Conservation (phyloP, 192 early-diverging fungal genomes). For the Linnemannia exigua region DNA sequence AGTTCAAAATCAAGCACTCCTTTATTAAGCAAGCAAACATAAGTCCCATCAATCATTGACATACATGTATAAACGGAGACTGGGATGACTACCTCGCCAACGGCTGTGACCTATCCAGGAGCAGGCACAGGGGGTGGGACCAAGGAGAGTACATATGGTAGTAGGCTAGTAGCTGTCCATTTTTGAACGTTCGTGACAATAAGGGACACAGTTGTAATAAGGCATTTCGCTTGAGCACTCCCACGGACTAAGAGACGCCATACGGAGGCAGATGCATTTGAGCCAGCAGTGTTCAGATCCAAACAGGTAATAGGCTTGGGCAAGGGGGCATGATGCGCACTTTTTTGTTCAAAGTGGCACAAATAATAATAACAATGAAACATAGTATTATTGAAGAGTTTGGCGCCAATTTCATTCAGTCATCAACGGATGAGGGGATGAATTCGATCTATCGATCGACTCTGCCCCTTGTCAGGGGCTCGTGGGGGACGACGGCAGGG, state of each 20-base stretch:
- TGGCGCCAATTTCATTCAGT: not conserved
- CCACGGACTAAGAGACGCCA: not conserved
- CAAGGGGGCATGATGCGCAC: not conserved
- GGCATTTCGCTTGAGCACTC: not conserved
- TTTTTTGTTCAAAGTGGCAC: not conserved
- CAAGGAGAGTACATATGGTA: not conserved
- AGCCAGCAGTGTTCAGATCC: not conserved
- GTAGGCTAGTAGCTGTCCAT: too few relatives aligned
- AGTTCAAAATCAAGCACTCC: not conserved
- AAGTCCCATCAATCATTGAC: not conserved
- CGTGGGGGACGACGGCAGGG: not conserved
- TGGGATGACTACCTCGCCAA: not conserved
- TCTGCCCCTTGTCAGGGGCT: not conserved
- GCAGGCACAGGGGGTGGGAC: not conserved
- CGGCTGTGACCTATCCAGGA: not conserved
- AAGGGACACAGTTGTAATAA: not conserved
- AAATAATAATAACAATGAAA: not conserved
- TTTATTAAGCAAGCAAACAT: not conserved
- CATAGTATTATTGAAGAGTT: not conserved
- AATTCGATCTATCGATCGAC: not conserved
- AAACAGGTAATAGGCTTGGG: not conserved
- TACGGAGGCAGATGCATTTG: not conserved
- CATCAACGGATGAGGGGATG: not conserved
- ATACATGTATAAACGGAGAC: not conserved
- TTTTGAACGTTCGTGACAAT: not conserved